Conservation (phyloP, 2,329 filamentous ascomycete species). For the Aspergillus ruber region DNA sequence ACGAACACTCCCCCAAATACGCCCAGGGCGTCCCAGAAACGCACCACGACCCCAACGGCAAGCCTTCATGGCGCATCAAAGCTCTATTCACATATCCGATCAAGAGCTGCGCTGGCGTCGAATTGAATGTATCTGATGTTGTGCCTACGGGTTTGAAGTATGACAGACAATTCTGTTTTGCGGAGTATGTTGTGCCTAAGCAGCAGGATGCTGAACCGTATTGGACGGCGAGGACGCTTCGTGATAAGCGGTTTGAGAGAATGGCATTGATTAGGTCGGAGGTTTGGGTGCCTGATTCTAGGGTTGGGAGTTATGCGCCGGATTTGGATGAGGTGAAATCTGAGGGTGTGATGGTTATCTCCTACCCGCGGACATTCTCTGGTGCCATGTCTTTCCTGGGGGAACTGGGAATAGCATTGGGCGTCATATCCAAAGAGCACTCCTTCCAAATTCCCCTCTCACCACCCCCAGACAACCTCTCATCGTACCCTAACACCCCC, state of each 20-base stretch:
- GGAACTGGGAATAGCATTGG: conserved; percentile 22
- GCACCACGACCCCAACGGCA: conserved; percentile 25
- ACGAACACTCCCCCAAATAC: conserved; percentile 52
- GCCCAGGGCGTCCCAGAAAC: conserved; percentile 27
- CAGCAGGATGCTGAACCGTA: conserved; percentile 28
- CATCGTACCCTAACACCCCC: conserved; percentile 39
- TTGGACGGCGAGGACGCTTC: conserved; percentile 39
- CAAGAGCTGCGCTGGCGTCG: conserved; percentile 73
- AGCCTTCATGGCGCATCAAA: conserved; percentile 49
- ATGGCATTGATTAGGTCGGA: conserved; percentile 63
- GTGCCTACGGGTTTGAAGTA: conserved; percentile 65
- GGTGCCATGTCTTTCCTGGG: conserved; percentile 8
- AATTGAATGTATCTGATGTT: conserved; percentile 60
- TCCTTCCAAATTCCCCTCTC: conserved; percentile 49
- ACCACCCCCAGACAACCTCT: conserved; percentile 38
- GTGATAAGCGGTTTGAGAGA: conserved; percentile 46
- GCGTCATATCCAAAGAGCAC: conserved; percentile 29
- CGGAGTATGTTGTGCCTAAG: conserved; percentile 48
- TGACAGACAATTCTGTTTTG: conserved; percentile 79
- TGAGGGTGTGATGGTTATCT: conserved; percentile 48
- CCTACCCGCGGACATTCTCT: conserved; percentile 31
- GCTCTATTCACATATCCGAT: conserved; percentile 75
- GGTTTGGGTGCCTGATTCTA: conserved; percentile 53
- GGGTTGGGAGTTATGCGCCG: conserved; percentile 35
- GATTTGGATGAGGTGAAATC: conserved; percentile 44